phyloP scores from a whole-genome alignment of 805 yeast species.

The Zygotorulaspora sp. region DNA sequence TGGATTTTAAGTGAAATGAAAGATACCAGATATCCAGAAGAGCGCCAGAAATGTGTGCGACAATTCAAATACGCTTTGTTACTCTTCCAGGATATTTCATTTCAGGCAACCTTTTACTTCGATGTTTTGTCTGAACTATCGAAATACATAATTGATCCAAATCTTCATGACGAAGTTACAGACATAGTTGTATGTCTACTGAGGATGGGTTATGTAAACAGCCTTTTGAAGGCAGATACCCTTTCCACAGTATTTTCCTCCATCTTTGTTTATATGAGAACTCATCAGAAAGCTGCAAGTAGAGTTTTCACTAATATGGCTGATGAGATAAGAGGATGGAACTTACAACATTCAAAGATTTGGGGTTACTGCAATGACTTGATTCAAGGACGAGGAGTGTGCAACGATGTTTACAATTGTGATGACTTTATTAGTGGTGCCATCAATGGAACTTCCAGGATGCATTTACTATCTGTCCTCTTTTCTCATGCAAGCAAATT shows the following conservation, averaged over 20 bases:
- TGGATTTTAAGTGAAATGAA: conserved; percentile 24
- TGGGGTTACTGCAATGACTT: conserved; percentile 17
- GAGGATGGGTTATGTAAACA: conserved; percentile 3
- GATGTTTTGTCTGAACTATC: conserved; percentile 13
- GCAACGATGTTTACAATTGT: conserved; percentile 9
- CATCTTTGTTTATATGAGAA: conserved; percentile 7
- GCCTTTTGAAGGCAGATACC: conserved; percentile 10
- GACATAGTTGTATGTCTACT: conserved; percentile 13
- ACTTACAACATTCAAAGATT: conserved; percentile 3
- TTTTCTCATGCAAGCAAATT: conserved; percentile 16
- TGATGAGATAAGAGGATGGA: not conserved
- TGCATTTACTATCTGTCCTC: conserved; percentile 19
- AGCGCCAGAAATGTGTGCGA: conserved; percentile 18
- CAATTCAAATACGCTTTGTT: conserved; percentile 19
- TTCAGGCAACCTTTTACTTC: conserved; percentile 5
- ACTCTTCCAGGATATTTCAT: conserved; percentile 10
- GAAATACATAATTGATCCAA: conserved; percentile 7
- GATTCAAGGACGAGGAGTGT: conserved; percentile 11
- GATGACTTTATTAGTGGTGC: conserved; percentile 14
- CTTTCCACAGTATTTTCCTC: conserved; percentile 16
- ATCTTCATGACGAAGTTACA: conserved; percentile 18
- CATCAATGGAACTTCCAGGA: conserved; percentile 6
- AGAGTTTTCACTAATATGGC: conserved; percentile 5
- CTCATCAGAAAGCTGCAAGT: not conserved
- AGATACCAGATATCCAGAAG: conserved; percentile 4